Base-by-base conservation (phyloP, 257 asterid genomes). In the Primulina eburnea region DNA sequence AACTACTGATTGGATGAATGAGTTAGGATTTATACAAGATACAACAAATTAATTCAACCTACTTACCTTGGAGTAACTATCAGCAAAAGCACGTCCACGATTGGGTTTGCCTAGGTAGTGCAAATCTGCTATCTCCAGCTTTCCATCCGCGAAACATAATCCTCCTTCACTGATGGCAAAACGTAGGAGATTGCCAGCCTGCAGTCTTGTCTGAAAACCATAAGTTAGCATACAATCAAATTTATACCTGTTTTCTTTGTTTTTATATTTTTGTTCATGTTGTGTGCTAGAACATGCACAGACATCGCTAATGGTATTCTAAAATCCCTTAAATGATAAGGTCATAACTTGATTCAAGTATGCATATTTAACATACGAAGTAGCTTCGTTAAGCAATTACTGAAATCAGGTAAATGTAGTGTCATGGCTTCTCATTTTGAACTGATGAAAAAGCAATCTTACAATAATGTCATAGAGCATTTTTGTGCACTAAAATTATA, bases 51-150 rank as follows among this genome's bases (percentile, higher is more conserved):
- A 64, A 20, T 58, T 37, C 38, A 20, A 33, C 17, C 57, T 11
- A 29, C 83, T 77, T 71, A 87, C 99, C 95, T 91, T 94, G 62
- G 99, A 94, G 86, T 81, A 89, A 75, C 96, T 87, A 82, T 94
- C 99, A 11, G 97, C 96, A 77, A 91, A 89, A 32, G 89, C 83
- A 73, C 96, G 92, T 12, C 90, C 85, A 29, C 96, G 96, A 68
- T 91, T 91, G 72, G 93, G 68, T 80, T 86, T 90, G 34, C 90
- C 97, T 3, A 87, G 73, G 78, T 88, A 91, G 34, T 85, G 88
- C 76, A 94, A 75, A 81, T 94, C 99, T 60, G 93, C 97, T 76
- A 72, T 86, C 87, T 80, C 96, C 76, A 91, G 73, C 73, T 83
- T 86, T 35, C 99, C 90, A 34, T 91, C 93, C 60, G 76, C 76